These are phyloP conservation scores for Botrytis fabae DNA, from an alignment of 2,329 filamentous ascomycete species.

Conservation along the genomic window DNA sequence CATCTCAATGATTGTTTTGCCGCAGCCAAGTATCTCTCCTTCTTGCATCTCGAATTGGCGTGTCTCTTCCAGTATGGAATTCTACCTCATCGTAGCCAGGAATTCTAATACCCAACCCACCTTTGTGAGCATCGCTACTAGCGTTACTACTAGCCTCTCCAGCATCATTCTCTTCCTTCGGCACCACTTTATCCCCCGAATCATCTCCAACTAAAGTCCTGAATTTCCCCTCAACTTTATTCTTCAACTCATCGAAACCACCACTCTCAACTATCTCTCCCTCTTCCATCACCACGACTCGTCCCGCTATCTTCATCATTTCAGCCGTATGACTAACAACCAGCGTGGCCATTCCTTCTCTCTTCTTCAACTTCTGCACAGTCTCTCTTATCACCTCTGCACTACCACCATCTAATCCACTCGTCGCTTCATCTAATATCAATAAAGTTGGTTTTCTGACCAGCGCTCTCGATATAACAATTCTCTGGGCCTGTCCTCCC, in stretches of 20 bases:
- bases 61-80: neutral
- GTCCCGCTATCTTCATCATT: conserved; percentile 82
- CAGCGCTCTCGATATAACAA: conserved; percentile 79
- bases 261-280: conserved; percentile 68
- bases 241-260: conserved; percentile 58
- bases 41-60: conserved; percentile 3
- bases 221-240: conserved; percentile 31
- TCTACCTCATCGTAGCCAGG: neutral
- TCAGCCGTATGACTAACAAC: conserved; percentile 79
- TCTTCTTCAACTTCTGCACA: conserved; percentile 53
- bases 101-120: neutral
- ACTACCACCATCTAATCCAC: conserved; percentile 70
- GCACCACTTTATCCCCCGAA: neutral
- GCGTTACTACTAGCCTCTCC: conserved; percentile 2
- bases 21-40: conserved; percentile 12
- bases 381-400: conserved; percentile 65
- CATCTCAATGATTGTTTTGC: neutral
- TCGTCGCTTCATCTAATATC: conserved; percentile 85
- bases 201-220: conserved; percentile 29
- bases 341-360: conserved; percentile 62
- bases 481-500: conserved; percentile 78
- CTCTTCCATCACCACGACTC: conserved; percentile 71
- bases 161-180: conserved; percentile 1
- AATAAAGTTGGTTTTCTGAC: conserved; percentile 69
- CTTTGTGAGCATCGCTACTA: neutral